phyloP scores from a whole-genome alignment of 176 grass and related monocot genomes.

The Cymbopogon citratus region DNA sequence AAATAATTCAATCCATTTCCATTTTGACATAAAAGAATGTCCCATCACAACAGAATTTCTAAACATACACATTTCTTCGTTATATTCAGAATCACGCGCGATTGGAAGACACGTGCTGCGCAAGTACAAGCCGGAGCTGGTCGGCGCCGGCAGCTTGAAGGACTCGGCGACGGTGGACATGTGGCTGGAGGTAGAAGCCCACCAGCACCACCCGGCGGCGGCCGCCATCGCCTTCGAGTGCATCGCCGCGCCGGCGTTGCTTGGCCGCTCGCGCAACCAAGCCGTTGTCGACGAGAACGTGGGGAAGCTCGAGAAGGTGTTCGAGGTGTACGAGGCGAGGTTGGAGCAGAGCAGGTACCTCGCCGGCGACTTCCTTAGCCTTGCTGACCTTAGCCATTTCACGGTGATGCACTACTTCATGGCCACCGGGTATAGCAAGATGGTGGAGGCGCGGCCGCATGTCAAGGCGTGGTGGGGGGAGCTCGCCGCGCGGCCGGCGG shows the following conservation, averaged over 20 bases:
- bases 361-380: constrained; percentile 21
- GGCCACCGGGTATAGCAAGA: not conserved
- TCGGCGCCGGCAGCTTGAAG: not conserved
- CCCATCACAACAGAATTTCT: too few relatives aligned
- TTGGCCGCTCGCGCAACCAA: constrained; percentile 31
- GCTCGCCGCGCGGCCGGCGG: constrained; percentile 24
- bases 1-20: too few relatives aligned
- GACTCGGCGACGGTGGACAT: constrained; percentile 10
- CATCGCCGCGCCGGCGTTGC: not conserved
- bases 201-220: not conserved
- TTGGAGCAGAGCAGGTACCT: too few relatives aligned
- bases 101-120: too few relatives aligned
- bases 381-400: constrained; percentile 56
- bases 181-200: constrained; percentile 35
- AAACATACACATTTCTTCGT: too few relatives aligned
- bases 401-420: constrained; percentile 26
- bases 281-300: constrained; percentile 13
- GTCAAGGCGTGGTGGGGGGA: constrained; percentile 48
- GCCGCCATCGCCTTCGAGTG: not conserved
- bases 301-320: constrained; percentile 19
- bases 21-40: too few relatives aligned
- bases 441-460: constrained; percentile 23
- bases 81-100: too few relatives aligned
- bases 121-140: not conserved
- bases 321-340: not conserved